Base-by-base conservation (phyloP, 2,329 filamentous ascomycete genomes). In the Paraconiothyrium sp. region DNA sequence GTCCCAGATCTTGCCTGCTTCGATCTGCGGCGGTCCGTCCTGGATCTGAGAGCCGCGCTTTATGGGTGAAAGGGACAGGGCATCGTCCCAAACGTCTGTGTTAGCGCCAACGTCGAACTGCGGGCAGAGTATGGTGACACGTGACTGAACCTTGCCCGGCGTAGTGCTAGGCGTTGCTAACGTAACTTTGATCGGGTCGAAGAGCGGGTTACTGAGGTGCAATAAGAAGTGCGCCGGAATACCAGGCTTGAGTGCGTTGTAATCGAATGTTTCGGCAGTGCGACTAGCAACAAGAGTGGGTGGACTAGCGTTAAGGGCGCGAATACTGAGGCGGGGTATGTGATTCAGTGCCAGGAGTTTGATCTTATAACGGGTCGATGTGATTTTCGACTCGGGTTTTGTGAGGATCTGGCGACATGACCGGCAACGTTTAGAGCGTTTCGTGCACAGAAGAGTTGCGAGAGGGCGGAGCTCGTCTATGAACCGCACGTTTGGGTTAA, bases 1-100 rank as follows among this genome's bases (percentile, higher is more conserved):
- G 66, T 97, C 94, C 92, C 93, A 99, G n/a, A 98, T 89, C 80
- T 98, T 98, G 56, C 94, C 95, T 0, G 92, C 92, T 78, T 97
- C 93, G 16, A 92, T 88, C 16, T 74, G 70, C 3, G 69, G 70
- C 35, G 72, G 67, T 1, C 70, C 67, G 34, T 69, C 71, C 34
- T 66, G 60, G 32, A 69, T 59, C 2, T 30, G 52, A 39, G 71
- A 68, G 30, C 67, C 67, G 51, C 68, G 71, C 41, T 64, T 70
- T 74, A 67, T 74, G 77, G 75, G 76, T 76, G 75, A 79, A 68
- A 73, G 66, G 52, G 78, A 75, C 11, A 97, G 84, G 0, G 94
- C 94, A 74, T 98, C 95, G 71, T 98, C 94, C 91, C 91, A 92
- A 79, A 96, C 88, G 71, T 94, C 91, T n/a, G 92, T 95, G 77